Evolutionary conservation across 768 basidiomycete species (phyloP), one percentile per base, ranked within the genome.

Genomic region (Mycena sanguinolenta): DNA sequence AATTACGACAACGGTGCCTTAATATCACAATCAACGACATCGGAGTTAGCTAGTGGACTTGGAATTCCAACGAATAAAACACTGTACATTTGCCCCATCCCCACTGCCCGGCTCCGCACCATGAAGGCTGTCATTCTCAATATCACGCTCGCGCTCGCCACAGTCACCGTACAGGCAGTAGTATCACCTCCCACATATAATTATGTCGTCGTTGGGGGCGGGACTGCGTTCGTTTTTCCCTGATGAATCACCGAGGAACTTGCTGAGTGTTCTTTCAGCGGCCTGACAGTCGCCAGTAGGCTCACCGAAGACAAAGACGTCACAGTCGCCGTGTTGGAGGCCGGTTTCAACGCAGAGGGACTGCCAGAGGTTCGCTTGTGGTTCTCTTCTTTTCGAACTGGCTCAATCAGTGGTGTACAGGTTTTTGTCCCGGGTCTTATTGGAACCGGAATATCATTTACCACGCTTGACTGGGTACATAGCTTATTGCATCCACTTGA

Each of bases 391-490:
- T n/a, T 73, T 30, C 17, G 23, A 16, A 39, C 57, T 50, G n/a
- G 16, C 34, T 44, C 42, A n/a, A n/a, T n/a, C n/a, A 59, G 13
- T 25, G 10, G 46, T 30, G 3, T 32, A 23, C 23, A 38, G 80
- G 79, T 81, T 0, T 80, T 74, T 58, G 69, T 81, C 34, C 80
- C 80, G 3, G 80, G 80, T 2, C 67, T 80, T 27, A 75, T 77
- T 32, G 80, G 79, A 0, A 73, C 70, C 17, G 80, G 79, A 6
- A 72, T 76, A 60, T 62, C 79, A 3, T 75, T 79, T 69, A 81
- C 84, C 2, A 77, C 82, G 16, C 82, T 87, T 72, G 84, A 88
- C 74, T 90, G 88, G 88, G 70, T 71, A 39, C 2, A 46, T 25
- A 58, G 0, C 10, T 14, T 14, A 46, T 19, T 13, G 2, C 12